phyloP scores from a whole-genome alignment of 2,329 filamentous ascomycete species.

The Fusarium sp. region DNA sequence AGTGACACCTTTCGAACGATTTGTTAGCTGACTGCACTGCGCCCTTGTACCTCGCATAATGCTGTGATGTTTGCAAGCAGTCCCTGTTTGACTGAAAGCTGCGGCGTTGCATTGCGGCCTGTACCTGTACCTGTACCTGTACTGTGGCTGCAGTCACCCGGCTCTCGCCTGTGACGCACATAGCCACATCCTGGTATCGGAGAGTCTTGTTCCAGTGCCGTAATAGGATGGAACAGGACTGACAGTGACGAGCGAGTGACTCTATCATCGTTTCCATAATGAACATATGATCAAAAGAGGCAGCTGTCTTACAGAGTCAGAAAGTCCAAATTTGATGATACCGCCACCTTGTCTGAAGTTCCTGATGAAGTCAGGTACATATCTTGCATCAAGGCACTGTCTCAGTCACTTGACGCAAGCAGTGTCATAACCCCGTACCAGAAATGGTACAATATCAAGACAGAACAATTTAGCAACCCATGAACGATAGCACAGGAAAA shows the following conservation, averaged over 20 bases:
- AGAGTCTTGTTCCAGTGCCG: conserved; percentile 4
- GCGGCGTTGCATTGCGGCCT: neutral
- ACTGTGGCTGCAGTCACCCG: conserved; percentile 36
- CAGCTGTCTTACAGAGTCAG: conserved; percentile 5
- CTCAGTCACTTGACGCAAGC: conserved; percentile 15
- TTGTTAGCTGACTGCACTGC: neutral
- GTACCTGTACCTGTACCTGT: neutral
- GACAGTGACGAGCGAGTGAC: neutral
- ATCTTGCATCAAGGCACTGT: neutral
- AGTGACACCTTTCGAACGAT: neutral
- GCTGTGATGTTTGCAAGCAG: conserved; percentile 9
- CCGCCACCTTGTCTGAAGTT: conserved; percentile 13
- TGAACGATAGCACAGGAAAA: too few relatives aligned
- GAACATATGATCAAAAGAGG: conserved; percentile 5
- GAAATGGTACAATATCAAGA: neutral
- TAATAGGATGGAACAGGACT: neutral
- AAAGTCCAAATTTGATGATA: neutral
- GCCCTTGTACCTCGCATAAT: neutral
- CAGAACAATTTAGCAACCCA: neutral
- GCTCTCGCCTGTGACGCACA: conserved; percentile 38
- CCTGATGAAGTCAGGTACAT: conserved; percentile 12
- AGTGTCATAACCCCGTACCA: neutral
- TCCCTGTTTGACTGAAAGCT: conserved; percentile 13
- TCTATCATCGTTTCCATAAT: neutral
- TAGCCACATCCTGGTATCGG: conserved; percentile 15